Conservation (phyloP, 2,329 filamentous ascomycete species). For the Nigrospora osmanthi region DNA sequence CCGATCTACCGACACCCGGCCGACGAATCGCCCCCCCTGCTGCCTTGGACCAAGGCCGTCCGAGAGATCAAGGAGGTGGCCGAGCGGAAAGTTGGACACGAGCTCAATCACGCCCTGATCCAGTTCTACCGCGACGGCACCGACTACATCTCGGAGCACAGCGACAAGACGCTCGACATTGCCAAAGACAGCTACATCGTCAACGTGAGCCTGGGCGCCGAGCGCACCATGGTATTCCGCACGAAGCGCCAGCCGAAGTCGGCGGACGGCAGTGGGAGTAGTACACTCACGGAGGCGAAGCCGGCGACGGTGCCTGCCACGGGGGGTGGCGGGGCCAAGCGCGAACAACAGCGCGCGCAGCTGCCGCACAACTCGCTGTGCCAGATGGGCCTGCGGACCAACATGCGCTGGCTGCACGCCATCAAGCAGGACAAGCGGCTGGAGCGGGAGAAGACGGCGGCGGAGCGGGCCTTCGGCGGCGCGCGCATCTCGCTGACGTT, state of each 20-base stretch:
- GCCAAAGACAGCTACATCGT: constrained; percentile 73
- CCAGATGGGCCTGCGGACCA: constrained; percentile 72
- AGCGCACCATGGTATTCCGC: constrained; percentile 82
- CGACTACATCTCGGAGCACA: constrained; percentile 94
- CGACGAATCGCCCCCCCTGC: constrained; percentile 74
- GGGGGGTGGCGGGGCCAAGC: constrained; percentile 23
- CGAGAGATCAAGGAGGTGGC: constrained; percentile 58
- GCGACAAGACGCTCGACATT: constrained; percentile 94
- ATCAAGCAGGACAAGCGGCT: constrained; percentile 81
- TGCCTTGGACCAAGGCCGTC: constrained; percentile 69
- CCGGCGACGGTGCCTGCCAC: neutral
- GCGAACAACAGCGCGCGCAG: constrained; percentile 57
- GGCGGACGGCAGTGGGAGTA: constrained; percentile 1
- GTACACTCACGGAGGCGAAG: too few species aligned
- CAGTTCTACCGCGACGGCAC: constrained; percentile 84
- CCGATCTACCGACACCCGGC: constrained; percentile 94
- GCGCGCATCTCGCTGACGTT: constrained; percentile 90
- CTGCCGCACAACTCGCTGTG: constrained; percentile 88
- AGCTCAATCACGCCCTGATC: constrained; percentile 85
- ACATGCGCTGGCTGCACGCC: constrained; percentile 83
- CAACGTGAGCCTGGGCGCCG: constrained; percentile 88
- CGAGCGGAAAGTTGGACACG: constrained; percentile 67
- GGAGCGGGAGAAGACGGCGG: constrained; percentile 54
- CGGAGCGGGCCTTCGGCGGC: constrained; percentile 66
- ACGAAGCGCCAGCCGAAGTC: constrained; percentile 55